Conservation (phyloP, 208 protist species). For the Acanthamoeba lenticulata region DNA sequence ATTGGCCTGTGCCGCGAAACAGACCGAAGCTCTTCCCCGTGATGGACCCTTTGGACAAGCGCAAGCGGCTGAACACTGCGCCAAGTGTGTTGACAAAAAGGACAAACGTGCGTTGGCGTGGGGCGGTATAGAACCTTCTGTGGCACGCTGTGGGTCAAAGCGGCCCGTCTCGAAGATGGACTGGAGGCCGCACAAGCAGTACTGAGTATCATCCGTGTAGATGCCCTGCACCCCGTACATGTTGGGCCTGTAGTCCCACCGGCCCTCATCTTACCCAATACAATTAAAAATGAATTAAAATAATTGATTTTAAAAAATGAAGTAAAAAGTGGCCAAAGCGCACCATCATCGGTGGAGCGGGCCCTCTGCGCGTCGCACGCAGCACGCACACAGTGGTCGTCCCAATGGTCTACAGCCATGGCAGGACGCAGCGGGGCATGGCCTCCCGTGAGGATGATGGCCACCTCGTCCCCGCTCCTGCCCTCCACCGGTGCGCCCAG, state of each 20-base stretch:
- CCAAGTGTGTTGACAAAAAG: not conserved
- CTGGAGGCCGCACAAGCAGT: slow-evolving; percentile 2
- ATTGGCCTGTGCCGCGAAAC: not conserved
- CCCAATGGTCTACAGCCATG: not conserved
- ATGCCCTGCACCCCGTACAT: slow-evolving; percentile 18
- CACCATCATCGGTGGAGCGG: not conserved
- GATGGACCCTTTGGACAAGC: not conserved
- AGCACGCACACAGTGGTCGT: not conserved
- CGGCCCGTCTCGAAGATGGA: not conserved
- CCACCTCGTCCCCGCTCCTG: not conserved
- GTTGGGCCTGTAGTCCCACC: not conserved
- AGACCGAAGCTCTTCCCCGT: not conserved
- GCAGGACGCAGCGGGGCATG: not conserved
- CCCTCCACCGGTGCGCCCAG: not conserved
- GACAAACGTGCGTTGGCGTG: not conserved
- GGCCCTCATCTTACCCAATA: not conserved
- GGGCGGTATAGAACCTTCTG: not conserved
- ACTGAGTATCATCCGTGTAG: not conserved
- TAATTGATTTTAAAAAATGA: not conserved
- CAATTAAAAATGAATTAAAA: not conserved
- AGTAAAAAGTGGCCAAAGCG: not conserved
- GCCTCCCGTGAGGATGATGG: not conserved
- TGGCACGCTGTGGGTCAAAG: not conserved
- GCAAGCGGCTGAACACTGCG: not conserved
- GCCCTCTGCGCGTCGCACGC: not conserved